These are phyloP conservation scores for Xylaria sp. DNA, from an alignment of 2,329 filamentous ascomycete genomes.

Conservation along the genomic window DNA sequence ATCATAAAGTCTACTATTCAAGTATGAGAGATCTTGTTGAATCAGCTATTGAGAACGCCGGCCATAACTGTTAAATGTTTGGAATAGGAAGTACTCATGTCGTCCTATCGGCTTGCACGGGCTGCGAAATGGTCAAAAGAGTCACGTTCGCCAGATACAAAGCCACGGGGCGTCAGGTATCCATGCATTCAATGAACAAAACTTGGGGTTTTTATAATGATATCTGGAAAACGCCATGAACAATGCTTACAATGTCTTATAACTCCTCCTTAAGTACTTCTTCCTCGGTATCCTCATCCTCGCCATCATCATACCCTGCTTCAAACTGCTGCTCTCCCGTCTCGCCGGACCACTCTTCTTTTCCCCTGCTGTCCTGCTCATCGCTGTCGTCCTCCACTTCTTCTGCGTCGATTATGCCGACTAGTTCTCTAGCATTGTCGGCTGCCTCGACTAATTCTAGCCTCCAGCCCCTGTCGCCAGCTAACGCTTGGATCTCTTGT, in stretches of 20 bases:
- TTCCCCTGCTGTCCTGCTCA: constrained; percentile 22
- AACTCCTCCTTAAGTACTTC: constrained; percentile 50
- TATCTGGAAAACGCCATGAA: constrained; percentile 18
- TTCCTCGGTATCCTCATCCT: constrained; percentile 42
- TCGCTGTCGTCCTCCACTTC: constrained; percentile 44
- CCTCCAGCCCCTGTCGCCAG: constrained; percentile 69
- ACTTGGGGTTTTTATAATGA: neutral
- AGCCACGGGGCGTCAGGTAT: neutral
- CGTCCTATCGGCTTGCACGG: neutral
- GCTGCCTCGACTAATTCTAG: constrained; percentile 72
- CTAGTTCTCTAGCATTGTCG: constrained; percentile 56
- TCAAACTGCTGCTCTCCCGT: constrained; percentile 1
- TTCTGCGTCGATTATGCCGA: constrained; percentile 61
- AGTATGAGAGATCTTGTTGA: too few relatives aligned
- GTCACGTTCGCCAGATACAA: neutral
- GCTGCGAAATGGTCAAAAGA: neutral
- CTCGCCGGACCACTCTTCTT: constrained; percentile 6
- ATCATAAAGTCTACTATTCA: too few relatives aligned
- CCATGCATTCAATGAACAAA: neutral
- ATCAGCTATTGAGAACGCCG: too few relatives aligned
- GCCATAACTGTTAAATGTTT: too few relatives aligned
- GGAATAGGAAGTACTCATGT: neutral
- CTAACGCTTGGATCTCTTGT: constrained; percentile 61
- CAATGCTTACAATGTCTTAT: constrained; percentile 31
- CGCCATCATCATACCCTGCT: constrained; percentile 13